These are phyloP conservation scores for Kalanchoe fedtschenkoi DNA, from an alignment of 164 flowering plant genomes.

Conservation along the genomic window DNA sequence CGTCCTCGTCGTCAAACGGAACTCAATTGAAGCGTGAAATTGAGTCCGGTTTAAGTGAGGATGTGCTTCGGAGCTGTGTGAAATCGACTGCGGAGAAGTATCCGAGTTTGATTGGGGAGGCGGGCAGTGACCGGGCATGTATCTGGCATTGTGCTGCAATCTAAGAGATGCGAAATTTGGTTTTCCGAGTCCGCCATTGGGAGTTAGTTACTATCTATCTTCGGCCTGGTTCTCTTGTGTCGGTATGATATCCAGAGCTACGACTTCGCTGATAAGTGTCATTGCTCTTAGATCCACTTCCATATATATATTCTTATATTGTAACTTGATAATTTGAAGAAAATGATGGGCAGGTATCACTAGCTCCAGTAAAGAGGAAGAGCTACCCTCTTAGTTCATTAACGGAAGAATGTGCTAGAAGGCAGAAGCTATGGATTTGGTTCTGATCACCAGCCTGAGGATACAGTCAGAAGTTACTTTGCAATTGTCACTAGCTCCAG, in stretches of 20 bases:
- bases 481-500: conserved; percentile 64
- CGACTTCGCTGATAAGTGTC: too few relatives aligned
- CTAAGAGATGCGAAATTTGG: conserved; percentile 49
- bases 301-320: neutral
- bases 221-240: conserved; percentile 54
- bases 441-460: conserved; percentile 8
- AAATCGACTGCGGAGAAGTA: conserved; percentile 43
- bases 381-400: conserved; percentile 51
- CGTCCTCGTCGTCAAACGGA: too few relatives aligned
- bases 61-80: conserved; percentile 18
- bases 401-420: conserved; percentile 25
- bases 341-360: conserved; percentile 47
- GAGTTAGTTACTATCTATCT: conserved; percentile 38
- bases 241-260: conserved; percentile 32
- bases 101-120: conserved; percentile 48
- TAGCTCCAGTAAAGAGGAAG: conserved; percentile 29
- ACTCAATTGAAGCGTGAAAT: too few relatives aligned
- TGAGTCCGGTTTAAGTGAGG: too few relatives aligned
- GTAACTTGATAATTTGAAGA: neutral
- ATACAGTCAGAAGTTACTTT: conserved; percentile 54
- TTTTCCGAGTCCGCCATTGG: conserved; percentile 63
- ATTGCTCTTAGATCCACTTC: neutral
- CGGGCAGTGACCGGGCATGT: conserved; percentile 43
- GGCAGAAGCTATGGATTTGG: conserved; percentile 26
- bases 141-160: conserved; percentile 16